Base-by-base conservation (phyloP, 805 yeast species). In the Blastobotrys attinorum region DNA sequence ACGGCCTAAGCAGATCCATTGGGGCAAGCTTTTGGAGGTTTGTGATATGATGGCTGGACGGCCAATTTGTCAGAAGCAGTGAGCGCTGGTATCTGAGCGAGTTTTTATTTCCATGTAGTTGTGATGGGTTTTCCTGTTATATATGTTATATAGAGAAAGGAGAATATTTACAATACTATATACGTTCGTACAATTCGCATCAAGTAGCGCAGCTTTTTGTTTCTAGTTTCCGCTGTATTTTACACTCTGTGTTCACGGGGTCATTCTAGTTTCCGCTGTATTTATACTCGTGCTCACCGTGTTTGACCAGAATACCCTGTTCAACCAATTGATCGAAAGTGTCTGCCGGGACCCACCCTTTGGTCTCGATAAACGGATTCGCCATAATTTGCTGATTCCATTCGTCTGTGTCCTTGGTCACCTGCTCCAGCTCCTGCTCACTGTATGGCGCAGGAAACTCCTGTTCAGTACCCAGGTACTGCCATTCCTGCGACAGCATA, bases 321-420 rank as follows among this genome's bases (percentile, higher is more conserved):
- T 77, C 76, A 33, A 78, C 63, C 55, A 86, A 70, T 39, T 75
- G 75, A 27, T 77, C 81, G 58, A 90, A 89, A 83, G 87, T 78
- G 59, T 87, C 95, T 59, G 87, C 96, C 15, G 97, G 96, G 45
- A 92, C 75, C 96, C 97, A 90, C 3, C 96, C 96, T 43, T 84
- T 83, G 20, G 96, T 83, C 38, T 90, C 90, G 23, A 85, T 81
- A 63, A 87, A 89, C 34, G 97, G 96, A 40, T 79, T 73, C 4
- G 79, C 70, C 31, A 81, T 73, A 38, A 83, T 64, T 52, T 76
- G 78, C 50, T 75, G 66, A 63, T 86, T 90, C 67, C 85, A 83
- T 23, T 70, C 73, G 46, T 75, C 79, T 53, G 86, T 70, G 21
- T 73, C 75, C 18, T 67, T 56, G 42, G 76, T 77, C 57, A 80